phyloP scores from a whole-genome alignment of 2,329 filamentous ascomycete species.

The Colletotrichum lindemuthianum region DNA sequence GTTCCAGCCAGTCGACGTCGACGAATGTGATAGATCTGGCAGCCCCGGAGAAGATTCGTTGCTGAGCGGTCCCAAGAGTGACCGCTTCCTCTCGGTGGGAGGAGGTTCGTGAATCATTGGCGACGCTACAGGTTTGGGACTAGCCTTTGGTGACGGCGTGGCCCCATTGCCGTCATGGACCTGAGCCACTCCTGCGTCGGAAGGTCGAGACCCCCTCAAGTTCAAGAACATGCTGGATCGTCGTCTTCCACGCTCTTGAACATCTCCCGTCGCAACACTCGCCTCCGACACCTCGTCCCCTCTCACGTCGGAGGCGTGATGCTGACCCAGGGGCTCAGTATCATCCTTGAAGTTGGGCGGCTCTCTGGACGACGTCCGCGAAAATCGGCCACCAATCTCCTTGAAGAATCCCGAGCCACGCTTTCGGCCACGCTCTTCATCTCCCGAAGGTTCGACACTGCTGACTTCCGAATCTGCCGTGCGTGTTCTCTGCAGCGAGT shows the following conservation, averaged over 20 bases:
- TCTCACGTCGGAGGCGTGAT: constrained; percentile 37
- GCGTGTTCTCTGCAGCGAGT: constrained; percentile 52
- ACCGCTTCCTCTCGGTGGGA: constrained; percentile 49
- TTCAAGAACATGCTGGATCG: constrained; percentile 52
- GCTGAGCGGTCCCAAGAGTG: constrained; percentile 48
- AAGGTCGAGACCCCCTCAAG: constrained; percentile 39
- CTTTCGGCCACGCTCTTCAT: constrained; percentile 49
- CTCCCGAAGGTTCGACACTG: constrained; percentile 47
- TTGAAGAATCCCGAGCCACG: constrained; percentile 61
- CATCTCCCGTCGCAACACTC: constrained; percentile 52
- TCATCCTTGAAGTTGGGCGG: constrained; percentile 42
- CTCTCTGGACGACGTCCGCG: constrained; percentile 46
- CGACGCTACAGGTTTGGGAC: constrained; percentile 34
- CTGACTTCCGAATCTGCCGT: constrained; percentile 51
- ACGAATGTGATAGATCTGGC: constrained; percentile 38
- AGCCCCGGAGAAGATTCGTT: constrained; percentile 23
- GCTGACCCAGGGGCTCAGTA: constrained; percentile 12
- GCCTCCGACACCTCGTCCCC: constrained; percentile 55
- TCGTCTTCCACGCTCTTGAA: constrained; percentile 48
- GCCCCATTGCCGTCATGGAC: constrained; percentile 34
- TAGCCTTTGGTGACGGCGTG: constrained; percentile 34
- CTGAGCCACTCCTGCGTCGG: constrained; percentile 40
- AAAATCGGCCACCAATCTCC: constrained; percentile 58
- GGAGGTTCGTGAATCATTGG: constrained; percentile 37
- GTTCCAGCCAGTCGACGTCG: constrained; percentile 40